Conservation (phyloP, 1,284 basidiomycete genomes). For the Phaffia rhodozyma region DNA sequence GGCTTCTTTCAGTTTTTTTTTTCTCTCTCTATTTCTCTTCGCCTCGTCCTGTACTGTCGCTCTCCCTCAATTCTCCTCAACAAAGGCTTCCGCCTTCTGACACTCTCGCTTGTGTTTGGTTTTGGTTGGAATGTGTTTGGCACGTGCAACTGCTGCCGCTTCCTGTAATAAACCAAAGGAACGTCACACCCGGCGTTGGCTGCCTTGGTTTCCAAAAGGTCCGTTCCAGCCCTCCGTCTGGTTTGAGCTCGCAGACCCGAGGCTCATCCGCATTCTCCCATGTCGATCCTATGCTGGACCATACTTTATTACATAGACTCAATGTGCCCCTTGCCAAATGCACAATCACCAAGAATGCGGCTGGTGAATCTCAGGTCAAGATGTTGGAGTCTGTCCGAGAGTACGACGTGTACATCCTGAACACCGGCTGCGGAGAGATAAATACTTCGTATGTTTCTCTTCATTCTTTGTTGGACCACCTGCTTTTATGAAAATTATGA, state of each 20-base stretch:
- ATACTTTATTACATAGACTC: conserved; percentile 43
- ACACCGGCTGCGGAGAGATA: conserved; percentile 67
- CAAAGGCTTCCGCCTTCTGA: too few species aligned
- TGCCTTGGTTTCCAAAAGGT: conserved; percentile 86
- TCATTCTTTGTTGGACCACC: conserved; percentile 4
- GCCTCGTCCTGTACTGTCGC: background rate
- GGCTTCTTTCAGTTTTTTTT: background rate
- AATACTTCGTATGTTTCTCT: conserved; percentile 29
- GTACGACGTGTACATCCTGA: conserved; percentile 98
- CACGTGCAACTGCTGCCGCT: background rate
- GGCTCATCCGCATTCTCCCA: conserved; percentile 20
- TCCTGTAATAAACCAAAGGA: conserved; percentile 21
- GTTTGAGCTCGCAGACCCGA: background rate
- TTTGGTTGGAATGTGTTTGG: too few species aligned
- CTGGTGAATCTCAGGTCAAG: conserved; percentile 84
- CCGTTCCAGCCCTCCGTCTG: conserved; percentile 26
- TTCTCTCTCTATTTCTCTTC: background rate
- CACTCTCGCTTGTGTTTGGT: background rate
- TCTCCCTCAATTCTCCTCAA: background rate
- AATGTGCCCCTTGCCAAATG: conserved; percentile 72
- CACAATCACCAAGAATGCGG: conserved; percentile 73
- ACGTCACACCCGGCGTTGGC: conserved; percentile 79
- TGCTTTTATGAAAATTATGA: background rate
- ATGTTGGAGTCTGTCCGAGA: conserved; percentile 94
- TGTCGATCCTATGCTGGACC: conserved; percentile 3